These are phyloP conservation scores for Comarum palustre DNA, from an alignment of 306 rosid species.

Conservation along the genomic window DNA sequence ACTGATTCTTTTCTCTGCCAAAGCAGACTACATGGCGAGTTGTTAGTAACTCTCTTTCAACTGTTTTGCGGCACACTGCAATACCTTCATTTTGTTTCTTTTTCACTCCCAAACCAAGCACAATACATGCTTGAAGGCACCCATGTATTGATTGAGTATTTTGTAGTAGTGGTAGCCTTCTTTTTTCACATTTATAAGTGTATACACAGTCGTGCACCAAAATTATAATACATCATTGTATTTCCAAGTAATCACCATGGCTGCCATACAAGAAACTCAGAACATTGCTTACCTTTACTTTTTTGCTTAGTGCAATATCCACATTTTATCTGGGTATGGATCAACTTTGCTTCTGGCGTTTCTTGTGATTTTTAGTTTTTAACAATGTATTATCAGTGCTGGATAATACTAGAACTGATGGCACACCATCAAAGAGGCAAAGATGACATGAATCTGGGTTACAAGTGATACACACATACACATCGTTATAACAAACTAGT, in stretches of 20 bases:
- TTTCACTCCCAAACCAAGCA: not conserved
- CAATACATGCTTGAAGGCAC: not conserved
- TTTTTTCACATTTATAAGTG: not conserved
- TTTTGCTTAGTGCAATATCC: not conserved
- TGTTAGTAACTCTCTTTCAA: not conserved
- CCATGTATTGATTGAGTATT: not conserved
- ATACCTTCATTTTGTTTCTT: not conserved
- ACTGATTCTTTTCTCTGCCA: not conserved
- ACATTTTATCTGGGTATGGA: not conserved
- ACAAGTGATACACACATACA: too few relatives aligned
- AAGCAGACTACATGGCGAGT: not conserved
- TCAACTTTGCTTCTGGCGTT: not conserved
- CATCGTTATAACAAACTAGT: too few relatives aligned
- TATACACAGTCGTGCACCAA: not conserved
- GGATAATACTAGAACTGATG: not conserved
- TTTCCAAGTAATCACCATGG: not conserved
- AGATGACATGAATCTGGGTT: too few relatives aligned
- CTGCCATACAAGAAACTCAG: not conserved
- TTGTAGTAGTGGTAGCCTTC: not conserved
- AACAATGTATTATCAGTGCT: not conserved
- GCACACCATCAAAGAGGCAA: too few relatives aligned
- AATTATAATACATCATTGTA: not conserved
- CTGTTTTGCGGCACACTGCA: not conserved
- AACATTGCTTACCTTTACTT: not conserved
- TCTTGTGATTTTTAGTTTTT: not conserved